Evolutionary conservation across 345 rosid genomes (phyloP), one percentile per base, ranked within the genome.

Genomic region (Viola odorata): DNA sequence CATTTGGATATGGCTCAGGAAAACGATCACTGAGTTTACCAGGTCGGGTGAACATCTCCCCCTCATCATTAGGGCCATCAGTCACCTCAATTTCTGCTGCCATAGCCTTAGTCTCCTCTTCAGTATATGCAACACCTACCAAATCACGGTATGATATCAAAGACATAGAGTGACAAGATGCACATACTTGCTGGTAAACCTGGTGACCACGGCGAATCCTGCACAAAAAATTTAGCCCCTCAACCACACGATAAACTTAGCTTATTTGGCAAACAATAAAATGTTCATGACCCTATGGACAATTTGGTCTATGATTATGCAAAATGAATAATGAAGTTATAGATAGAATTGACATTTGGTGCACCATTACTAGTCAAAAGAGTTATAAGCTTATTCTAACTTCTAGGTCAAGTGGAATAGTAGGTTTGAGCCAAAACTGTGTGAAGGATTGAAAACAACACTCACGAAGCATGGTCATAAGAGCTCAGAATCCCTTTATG

Each of bases 151-250:
- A 88, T 53, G 99, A 91, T 72, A 91, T 70, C 45, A 95, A 79
- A 58, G 98, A 91, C 99, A 95, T 95, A 3, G 99, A 91, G 74
- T 95, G 99, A 73, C 99, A 95, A 62, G 99, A 95, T 52, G 99
- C 99, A 80, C 99, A 95, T 3, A 95, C 99, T 85, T 95, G 88
- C 58, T 77, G 83, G 77, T 94, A 91, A 63, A 91, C 99, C 80
- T 95, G 96, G 78, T 95, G 98, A 67, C 99, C 99, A 58, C 99
- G 95, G 41, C 99, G 98, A 62, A 95, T 86, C 91, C 99, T 94
- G 85, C 58, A 7, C 77, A 69, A 44, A 61, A 73, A 82, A 63
- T 65, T 52, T 11, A 40, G 50, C 45, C 47, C 57, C 37, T 48
- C 45, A 53, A 39, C n/a, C 47, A 64, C 23, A 23, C 32, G 2